Evolutionary conservation across 2,329 filamentous ascomycete species (phyloP), one percentile per base, ranked within the genome.

Genomic region (Calonectria honghensis): DNA sequence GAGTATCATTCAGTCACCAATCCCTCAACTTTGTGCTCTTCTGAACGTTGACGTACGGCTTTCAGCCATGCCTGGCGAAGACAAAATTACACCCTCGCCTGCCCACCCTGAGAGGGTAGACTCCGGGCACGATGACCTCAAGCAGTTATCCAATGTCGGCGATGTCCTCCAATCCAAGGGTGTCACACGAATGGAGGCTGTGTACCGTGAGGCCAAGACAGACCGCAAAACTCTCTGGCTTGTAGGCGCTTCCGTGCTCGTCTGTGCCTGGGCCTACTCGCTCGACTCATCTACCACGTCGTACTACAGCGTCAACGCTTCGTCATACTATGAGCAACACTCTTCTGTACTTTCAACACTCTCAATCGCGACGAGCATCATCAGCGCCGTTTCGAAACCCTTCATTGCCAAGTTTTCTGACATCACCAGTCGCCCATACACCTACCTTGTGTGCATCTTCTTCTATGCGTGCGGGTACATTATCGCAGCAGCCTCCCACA

Each of bases 401-500:
- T 91, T 90, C 13, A 89, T 92, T 82, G 90, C 90, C 68, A 92
- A 92, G 81, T 84, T 92, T 48, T 90, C 91, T 9, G 90, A 92
- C 78, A 90, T 92, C 10, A 91, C 92, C 68, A 91, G 91, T 32
- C 88, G 91, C 32, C 89, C 91, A n/a, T 89, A 92, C 80, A 91
- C 90, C 2, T 92, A 93, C 78, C 84, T 86, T 20, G 80, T 92
- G 20, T 88, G 89, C 2, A 87, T 93, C 27, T 76, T 87, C 27
- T 85, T 91, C 59, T 92, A 90, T 78, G 85, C 89, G 1, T 78
- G 92, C 13, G 89, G 91, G 0, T 92, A 91, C 79, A 88, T 91
- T 31, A 86, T 91, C 72, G 90, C 90, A 79, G 91, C 91, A 2
- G 87, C 88, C 0, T 89, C 90, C 3, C 85, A 85, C 31, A 88